Evolutionary conservation across 331 rosid genomes (phyloP), one percentile per base, ranked within the genome.

Genomic region (Prunus yedoensis): DNA sequence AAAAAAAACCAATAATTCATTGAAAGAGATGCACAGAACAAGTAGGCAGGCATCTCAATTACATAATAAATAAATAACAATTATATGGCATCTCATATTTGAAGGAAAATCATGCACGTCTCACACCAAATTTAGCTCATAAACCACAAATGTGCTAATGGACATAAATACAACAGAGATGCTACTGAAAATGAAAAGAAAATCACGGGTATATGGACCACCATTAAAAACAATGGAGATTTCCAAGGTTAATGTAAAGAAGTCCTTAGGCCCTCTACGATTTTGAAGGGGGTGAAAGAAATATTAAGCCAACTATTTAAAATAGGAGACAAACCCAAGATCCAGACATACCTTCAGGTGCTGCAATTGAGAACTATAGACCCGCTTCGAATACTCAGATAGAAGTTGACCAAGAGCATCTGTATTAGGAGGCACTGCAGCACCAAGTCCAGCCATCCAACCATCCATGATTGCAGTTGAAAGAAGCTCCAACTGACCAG

Each of bases 401-500:
- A 94, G 83, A 80, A 94, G 91, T 88, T 92, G 96, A 74, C 99
- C 99, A 79, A 92, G 93, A 65, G 99, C 99, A 85, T 94, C 99
- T 17, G 99, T 92, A 32, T 82, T 70, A 32, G 96, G 97, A 87
- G 97, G 97, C 75, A 89, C 62, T 21, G 99, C 99, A 77, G 97
- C 99, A 83, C 99, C 97, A 76, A 95, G 97, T 78, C 97, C 99
- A 70, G 97, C 99, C 93, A 92, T 95, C 97, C 99, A 95, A 78
- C 99, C 97, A 85, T 95, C 99, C 99, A 95, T 95, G 79, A 92
- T 90, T 74, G 99, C 97, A 75, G 99, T 95, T 81, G 99, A 95
- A 85, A 95, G 97, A 82, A 95, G 99, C 87, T 95, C 99, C 88
- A 95, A 81, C 85, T 92, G 97, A 88, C 99, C 96, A 75, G 97